A percentile compares a stretch with the other conserved stretches of the same genome.
These are phyloP conservation scores for Neurospora sp. DNA, from an alignment of 495 filamentous ascomycete genomes.

Conservation along the genomic window DNA sequence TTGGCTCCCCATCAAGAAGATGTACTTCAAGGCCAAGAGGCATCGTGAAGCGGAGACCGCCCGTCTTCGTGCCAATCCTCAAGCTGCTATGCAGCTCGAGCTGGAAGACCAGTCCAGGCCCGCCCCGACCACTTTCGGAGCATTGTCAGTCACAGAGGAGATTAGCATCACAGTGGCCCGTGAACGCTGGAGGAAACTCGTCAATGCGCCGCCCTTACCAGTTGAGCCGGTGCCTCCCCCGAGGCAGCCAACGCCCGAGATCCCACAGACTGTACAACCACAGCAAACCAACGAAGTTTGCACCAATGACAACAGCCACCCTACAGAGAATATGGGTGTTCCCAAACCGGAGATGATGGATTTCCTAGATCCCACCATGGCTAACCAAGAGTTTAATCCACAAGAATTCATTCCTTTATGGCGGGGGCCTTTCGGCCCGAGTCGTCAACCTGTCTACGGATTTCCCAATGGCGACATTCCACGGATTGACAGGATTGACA, in stretches of 20 bases:
- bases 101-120: conserved; percentile 24
- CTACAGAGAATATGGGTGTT: background rate
- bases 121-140: conserved; percentile 27
- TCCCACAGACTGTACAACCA: background rate
- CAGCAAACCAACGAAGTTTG: background rate
- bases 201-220: conserved; percentile 26
- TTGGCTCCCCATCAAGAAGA: conserved; percentile 63
- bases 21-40: conserved; percentile 57
- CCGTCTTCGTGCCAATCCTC: conserved; percentile 29
- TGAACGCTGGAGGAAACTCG: conserved; percentile 36
- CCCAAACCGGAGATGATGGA: conserved; percentile 15
- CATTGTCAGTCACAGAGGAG: conserved; percentile 24
- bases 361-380: conserved; percentile 25
- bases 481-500: background rate
- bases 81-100: conserved; percentile 32
- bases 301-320: background rate
- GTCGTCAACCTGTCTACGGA: conserved; percentile 1
- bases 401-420: conserved; percentile 11
- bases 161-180: conserved; percentile 16
- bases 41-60: conserved; percentile 41
- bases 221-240: background rate
- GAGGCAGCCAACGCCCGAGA: conserved; percentile 1
- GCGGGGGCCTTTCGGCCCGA: background rate
- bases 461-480: conserved; percentile 3
- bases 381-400: conserved; percentile 23